Evolutionary conservation across 2,329 filamentous ascomycete genomes (phyloP).

Genomic region (Chaetomiaceae sp.): DNA sequence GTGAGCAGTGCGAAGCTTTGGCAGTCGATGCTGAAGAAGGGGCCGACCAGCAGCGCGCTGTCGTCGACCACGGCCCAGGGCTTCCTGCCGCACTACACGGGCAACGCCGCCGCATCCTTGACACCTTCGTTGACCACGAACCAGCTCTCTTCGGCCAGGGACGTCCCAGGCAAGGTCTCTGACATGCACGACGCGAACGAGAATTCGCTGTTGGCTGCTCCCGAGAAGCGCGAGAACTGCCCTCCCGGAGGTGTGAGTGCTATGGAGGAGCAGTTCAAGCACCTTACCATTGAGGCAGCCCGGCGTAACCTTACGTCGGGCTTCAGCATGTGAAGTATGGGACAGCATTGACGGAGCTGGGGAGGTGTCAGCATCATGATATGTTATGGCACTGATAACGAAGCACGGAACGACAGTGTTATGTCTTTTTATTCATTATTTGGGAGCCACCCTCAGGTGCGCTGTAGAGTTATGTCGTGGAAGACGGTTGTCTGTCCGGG

Average conservation of each 20-base stretch:
- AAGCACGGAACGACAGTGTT: constrained; percentile 3
- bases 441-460: constrained; percentile 14
- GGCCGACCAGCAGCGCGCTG: constrained; percentile 48
- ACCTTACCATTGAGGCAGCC: constrained; percentile 18
- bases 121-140: constrained; percentile 27
- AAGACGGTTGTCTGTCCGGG: constrained; percentile 7
- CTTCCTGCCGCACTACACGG: constrained; percentile 50
- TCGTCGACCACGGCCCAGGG: constrained; percentile 52
- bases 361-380: neutral
- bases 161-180: constrained; percentile 21
- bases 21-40: constrained; percentile 49
- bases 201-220: constrained; percentile 18
- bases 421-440: constrained; percentile 4
- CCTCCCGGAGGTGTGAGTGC: constrained; percentile 36
- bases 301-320: constrained; percentile 13
- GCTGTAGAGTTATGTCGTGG: constrained; percentile 9
- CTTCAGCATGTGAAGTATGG: constrained; percentile 16
- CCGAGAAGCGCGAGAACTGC: constrained; percentile 43
- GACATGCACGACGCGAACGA: constrained; percentile 31
- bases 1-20: constrained; percentile 39
- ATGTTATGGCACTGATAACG: neutral
- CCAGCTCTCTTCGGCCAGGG: constrained; percentile 16
- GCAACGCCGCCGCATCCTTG: constrained; percentile 45
- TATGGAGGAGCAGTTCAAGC: constrained; percentile 29
- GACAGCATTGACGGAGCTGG: neutral